Percentiles rank a stretch among this genome's conserved stretches.
Conservation (phyloP, 1,284 basidiomycete genomes). For the Ganoderma leucocontextum region DNA sequence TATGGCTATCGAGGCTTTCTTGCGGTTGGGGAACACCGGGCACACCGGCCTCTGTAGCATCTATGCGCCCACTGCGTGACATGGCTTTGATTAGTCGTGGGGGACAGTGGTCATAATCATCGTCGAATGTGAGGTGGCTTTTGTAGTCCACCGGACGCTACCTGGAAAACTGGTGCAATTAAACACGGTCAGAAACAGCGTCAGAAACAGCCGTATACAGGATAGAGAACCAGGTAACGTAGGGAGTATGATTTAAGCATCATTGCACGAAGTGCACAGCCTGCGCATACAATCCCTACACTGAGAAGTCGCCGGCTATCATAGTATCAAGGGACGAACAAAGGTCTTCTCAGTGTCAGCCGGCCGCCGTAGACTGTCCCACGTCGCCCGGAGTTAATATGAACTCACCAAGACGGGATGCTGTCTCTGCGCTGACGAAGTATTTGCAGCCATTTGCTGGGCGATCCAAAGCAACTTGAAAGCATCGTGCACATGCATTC, state of each 20-base stretch:
- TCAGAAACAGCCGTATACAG: neutral
- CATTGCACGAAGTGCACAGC: neutral
- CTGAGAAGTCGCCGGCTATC: neutral
- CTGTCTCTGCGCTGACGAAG: neutral
- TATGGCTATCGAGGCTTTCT: constrained; percentile 30
- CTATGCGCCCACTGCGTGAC: constrained; percentile 37
- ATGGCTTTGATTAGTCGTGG: neutral
- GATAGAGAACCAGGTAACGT: neutral
- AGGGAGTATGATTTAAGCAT: neutral
- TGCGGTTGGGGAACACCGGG: constrained; percentile 42
- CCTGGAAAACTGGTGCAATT: neutral
- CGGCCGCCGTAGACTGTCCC: neutral
- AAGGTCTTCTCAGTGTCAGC: neutral
- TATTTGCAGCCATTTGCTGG: too few relatives aligned
- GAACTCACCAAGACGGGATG: neutral
- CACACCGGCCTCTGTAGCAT: constrained; percentile 34
- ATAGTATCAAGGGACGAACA: neutral
- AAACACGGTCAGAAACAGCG: neutral
- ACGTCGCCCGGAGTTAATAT: neutral
- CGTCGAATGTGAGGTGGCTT: neutral
- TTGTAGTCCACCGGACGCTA: neutral
- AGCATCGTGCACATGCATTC: neutral
- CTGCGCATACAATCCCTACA: neutral
- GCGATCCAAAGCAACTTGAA: too few relatives aligned
- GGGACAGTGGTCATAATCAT: neutral